Evolutionary conservation across 768 basidiomycete species (phyloP), one percentile per base, ranked within the genome.

Genomic region (Amanita exitialis): DNA sequence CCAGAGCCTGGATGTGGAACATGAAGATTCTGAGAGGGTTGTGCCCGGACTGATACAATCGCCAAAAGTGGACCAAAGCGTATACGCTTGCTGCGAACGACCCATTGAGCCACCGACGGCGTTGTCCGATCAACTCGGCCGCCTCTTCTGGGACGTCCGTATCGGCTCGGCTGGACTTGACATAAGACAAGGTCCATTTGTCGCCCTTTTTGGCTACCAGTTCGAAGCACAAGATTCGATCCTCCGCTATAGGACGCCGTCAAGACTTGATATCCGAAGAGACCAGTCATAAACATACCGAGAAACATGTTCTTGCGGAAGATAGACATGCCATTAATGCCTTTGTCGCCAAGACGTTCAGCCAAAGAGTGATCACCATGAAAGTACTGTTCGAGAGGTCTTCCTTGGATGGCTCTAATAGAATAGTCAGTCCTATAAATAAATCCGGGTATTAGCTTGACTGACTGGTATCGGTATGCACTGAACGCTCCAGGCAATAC

Each of bases 151-250:
- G 90, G 15, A 95, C 92, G 71, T 94, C 91, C 0, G 93, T 95
- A 68, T 94, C 92, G 9, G 92, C 92, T 63, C 93, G 96, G 60
- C 86, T 88, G 8, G 92, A 89, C 67, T 98, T 96, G 62, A 98
- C 94, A 44, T 79, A 79, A 13, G 85, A 85, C 61, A 98, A 69
- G 1, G 86, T 89, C 94, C 95, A 98, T 53, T 77, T 72, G 56
- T 90, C 89, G 39, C 78, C 77, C 1, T 78, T 82, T 66, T 97
- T 98, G 13, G 94, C 92, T 18, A 94, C 93, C 48, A 98, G 74
- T 65, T 98, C 95, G 68, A 97, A 98, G 68, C 94, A 97, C 25
- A 97, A 76, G 57, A 97, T 97, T 73, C 94, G 90, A 73, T 95
- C 92, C 69, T 94, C 92, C 52, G 91, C 91, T 71, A 43, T 18